Evolutionary conservation across 202 grass and related monocot genomes (phyloP).

Genomic region (Zoysia matrella): DNA sequence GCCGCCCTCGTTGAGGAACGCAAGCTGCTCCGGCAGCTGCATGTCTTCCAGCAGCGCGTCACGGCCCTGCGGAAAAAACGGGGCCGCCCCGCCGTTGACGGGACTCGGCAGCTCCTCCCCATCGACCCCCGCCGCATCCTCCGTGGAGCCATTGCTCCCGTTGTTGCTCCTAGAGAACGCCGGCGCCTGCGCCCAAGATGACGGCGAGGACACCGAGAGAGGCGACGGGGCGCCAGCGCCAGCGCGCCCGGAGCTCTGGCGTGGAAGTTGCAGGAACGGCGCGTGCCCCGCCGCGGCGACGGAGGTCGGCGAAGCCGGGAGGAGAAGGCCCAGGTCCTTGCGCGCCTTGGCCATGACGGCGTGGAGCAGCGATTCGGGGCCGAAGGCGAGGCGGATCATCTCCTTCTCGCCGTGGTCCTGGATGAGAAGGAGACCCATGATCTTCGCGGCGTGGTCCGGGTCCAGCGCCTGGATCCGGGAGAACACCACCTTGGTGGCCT

Average conservation of each 20-base stretch:
- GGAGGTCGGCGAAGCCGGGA: slow-evolving; percentile 43
- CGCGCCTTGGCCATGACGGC: slow-evolving; percentile 57
- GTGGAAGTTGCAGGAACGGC: slow-evolving; percentile 59
- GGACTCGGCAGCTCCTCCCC: slow-evolving; percentile 63
- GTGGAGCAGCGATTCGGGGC: slow-evolving; percentile 77
- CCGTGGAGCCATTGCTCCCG: slow-evolving; percentile 30
- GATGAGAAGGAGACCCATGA: slow-evolving; percentile 70
- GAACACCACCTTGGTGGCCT: slow-evolving; percentile 93
- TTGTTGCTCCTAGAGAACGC: slow-evolving; percentile 69
- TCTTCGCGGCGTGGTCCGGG: slow-evolving; percentile 84
- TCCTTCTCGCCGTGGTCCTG: slow-evolving; percentile 57
- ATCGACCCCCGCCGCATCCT: slow-evolving; percentile 38
- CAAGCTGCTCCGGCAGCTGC: slow-evolving; percentile 82
- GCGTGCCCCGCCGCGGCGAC: slow-evolving; percentile 10
- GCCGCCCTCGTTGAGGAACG: slow-evolving; percentile 69
- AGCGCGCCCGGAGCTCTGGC: slow-evolving; percentile 66
- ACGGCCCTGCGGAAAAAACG: slow-evolving; percentile 48
- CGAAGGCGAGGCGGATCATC: slow-evolving; percentile 94
- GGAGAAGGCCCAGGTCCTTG: slow-evolving; percentile 27
- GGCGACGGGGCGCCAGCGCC: slow-evolving; percentile 50
- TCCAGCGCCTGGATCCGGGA: slow-evolving; percentile 87
- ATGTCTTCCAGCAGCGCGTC: slow-evolving; percentile 63
- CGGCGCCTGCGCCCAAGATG: slow-evolving; percentile 62
- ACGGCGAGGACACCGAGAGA: slow-evolving; percentile 71
- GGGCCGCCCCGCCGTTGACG: slow-evolving; percentile 48